phyloP scores from a whole-genome alignment of 208 protist species.

The Leishmania braziliensis region DNA sequence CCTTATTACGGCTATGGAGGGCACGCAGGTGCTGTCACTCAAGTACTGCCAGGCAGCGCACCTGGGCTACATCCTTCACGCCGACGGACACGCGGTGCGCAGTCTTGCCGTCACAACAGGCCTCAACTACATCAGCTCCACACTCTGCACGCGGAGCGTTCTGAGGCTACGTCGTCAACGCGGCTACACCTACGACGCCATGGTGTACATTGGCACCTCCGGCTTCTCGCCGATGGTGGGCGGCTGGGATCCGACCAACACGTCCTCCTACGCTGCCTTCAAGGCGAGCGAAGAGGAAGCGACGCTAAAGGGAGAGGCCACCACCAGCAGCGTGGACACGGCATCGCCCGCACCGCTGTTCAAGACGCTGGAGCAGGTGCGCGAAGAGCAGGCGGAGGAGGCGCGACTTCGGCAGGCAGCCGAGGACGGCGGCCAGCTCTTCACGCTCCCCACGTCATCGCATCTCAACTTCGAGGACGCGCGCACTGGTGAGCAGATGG shows the following conservation, averaged over 20 bases:
- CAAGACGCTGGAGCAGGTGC: conserved; percentile 25
- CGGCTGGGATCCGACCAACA: conserved; percentile 60
- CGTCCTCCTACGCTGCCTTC: conserved; percentile 23
- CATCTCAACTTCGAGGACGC: conserved; percentile 37
- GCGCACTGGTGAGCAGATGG: conserved; percentile 27
- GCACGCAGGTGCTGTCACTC: conserved; percentile 29
- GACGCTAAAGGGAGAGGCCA: conserved; percentile 18
- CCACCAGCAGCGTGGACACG: background rate
- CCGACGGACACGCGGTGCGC: conserved; percentile 33
- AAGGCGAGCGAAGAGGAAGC: conserved; percentile 8
- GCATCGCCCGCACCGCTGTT: conserved; percentile 15
- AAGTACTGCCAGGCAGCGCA: conserved; percentile 49
- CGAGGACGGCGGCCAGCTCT: conserved; percentile 5
- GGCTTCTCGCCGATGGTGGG: conserved; percentile 65
- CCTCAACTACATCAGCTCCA: conserved; percentile 52
- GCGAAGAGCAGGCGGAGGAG: conserved; percentile 14
- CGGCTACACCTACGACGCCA: conserved; percentile 26
- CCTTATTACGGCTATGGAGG: conserved; percentile 36
- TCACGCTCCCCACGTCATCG: conserved; percentile 13
- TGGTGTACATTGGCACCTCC: conserved; percentile 64
- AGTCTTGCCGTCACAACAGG: conserved; percentile 55
- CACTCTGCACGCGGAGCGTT: conserved; percentile 45
- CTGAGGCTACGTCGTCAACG: conserved; percentile 32
- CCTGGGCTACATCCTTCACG: conserved; percentile 41
- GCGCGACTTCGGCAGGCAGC: conserved; percentile 5